Percentiles rank a stretch among this genome's conserved stretches.
Evolutionary conservation across 345 rosid genomes (phyloP).

Genomic region (Populus pruinosa): DNA sequence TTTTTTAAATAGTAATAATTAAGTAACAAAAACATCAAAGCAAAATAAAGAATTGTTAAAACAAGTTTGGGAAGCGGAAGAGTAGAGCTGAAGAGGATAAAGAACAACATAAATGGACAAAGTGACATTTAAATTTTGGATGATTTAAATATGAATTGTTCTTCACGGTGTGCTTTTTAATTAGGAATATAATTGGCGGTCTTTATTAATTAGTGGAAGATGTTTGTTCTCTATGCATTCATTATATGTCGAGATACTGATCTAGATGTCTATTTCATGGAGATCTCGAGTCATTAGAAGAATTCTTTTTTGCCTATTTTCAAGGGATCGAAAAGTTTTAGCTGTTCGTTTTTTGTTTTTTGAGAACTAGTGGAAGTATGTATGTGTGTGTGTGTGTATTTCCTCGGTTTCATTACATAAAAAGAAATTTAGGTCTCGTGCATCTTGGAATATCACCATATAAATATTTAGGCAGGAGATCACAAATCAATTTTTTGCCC

Average conservation of each 20-base stretch:
- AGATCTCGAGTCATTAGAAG: neutral
- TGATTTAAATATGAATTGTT: no score
- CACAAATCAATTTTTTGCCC: neutral
- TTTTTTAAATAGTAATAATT: no score
- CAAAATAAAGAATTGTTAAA: neutral
- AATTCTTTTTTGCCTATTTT: neutral
- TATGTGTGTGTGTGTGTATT: no score
- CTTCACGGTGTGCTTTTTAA: no score
- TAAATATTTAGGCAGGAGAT: neutral
- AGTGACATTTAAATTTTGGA: constrained; percentile 9
- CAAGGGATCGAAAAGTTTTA: neutral
- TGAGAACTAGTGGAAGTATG: neutral
- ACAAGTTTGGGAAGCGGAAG: constrained; percentile 56
- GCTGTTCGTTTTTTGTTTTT: neutral
- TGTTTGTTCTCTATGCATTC: neutral
- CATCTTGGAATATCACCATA: neutral
- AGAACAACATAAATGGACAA: constrained; percentile 50
- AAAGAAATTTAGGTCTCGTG: neutral
- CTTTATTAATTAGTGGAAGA: neutral
- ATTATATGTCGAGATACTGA: neutral
- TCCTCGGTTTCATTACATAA: neutral
- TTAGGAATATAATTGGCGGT: no score
- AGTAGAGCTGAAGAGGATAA: constrained; percentile 61
- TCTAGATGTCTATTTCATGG: neutral
- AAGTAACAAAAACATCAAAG: no score